Evolutionary conservation across 192 early-diverging fungal genomes (phyloP).

Genomic region (Linnemannia elongata): DNA sequence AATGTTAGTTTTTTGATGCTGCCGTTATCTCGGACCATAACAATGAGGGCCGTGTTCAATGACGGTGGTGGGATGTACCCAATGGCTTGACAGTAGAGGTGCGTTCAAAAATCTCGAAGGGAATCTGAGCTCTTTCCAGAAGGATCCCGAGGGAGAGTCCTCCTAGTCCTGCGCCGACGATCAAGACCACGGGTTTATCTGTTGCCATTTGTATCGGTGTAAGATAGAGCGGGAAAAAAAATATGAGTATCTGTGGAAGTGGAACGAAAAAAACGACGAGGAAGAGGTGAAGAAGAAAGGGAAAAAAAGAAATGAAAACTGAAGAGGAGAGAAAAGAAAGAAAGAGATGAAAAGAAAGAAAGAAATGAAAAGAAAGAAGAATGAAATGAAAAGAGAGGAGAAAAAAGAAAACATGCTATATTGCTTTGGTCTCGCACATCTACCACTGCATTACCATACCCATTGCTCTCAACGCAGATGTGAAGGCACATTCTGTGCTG

Average conservation of each 20-base stretch:
- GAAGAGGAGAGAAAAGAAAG: neutral
- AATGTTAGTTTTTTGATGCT: too few species aligned
- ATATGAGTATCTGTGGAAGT: too few species aligned
- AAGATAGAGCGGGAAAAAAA: neutral
- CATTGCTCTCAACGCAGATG: too few species aligned
- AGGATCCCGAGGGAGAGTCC: neutral
- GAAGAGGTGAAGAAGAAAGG: too few species aligned
- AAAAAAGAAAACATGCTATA: too few species aligned
- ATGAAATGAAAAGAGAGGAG: neutral
- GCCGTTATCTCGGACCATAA: too few species aligned
- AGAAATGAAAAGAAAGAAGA: neutral
- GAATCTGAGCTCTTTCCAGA: neutral
- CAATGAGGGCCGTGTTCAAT: neutral
- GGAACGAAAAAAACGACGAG: too few species aligned
- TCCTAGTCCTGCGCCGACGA: neutral
- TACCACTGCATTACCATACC: too few species aligned
- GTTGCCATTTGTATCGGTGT: neutral
- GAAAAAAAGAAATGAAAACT: neutral
- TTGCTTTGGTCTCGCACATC: too few species aligned
- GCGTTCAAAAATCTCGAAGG: neutral
- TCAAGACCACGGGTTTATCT: neutral
- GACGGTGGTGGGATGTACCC: neutral
- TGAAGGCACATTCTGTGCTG: too few species aligned
- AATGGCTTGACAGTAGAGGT: neutral
- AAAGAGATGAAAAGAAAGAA: neutral